Evolutionary conservation across 192 early-diverging fungal species (phyloP), one percentile per base, ranked within the genome.

Genomic region (Coemansia sp.): DNA sequence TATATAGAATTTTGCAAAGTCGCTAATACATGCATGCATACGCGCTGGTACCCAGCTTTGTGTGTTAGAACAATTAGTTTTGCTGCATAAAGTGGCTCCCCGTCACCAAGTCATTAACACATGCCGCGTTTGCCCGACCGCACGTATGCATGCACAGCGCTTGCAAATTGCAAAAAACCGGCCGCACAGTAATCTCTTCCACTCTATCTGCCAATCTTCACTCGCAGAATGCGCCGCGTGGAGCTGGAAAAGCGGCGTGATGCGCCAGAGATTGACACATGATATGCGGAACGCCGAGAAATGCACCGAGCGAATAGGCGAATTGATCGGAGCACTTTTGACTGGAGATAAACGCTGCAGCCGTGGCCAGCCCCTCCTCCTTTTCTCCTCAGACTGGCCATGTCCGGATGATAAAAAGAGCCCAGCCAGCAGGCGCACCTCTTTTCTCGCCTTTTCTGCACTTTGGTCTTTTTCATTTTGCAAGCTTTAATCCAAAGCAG

Each of bases 371-470:
- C 50, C 50, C 50, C 50, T 52, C 50, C 50, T 52, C 31, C 31
- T 31, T 49, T 11, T 14, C 25, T 52, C 50, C 50, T 31, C 31
- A 31, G 31, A 31, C 31, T 31, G 31, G 31, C 31, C 31, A 44
- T 12, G 26, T 2, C 53, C 53, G 28, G 53, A 11, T 55, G 53
- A 34, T 55, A 55, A 55, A 55, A 55, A 55, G 53, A 25, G 53
- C 53, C 53, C 28, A 14, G 23, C 53, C 53, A 55, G 53, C 7
- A 26, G 28, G n/a, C n/a, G 25, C 53, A 28, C 6, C 42, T 55
- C 15, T 15, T 31, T 60, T 56, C 44, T 48, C 63, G 14, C 57
- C 52, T 71, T 65, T 52, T 62, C 38, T 52, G 62, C 22, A 10
- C 54, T 5, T 47, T 62, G 31, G 44, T 66, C 20, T 26, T 42